Conservation (phyloP, 441 rosid genomes). For the Croton setiger region DNA sequence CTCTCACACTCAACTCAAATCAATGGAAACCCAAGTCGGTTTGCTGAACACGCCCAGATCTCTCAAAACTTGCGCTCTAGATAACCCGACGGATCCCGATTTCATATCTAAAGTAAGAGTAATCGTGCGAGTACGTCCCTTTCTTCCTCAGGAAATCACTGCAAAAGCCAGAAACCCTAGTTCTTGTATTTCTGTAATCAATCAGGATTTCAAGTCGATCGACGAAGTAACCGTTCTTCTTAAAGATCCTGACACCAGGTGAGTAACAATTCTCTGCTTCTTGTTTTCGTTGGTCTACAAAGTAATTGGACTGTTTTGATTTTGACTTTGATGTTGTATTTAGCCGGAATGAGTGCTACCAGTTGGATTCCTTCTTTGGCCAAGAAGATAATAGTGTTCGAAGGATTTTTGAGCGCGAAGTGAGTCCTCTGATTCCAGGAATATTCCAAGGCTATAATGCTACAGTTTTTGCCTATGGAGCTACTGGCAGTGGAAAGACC, state of each 20-base stretch:
- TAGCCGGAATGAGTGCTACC: slow-evolving; percentile 77
- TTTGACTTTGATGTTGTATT: slow-evolving; percentile 4
- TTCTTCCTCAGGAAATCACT: slow-evolving; percentile 53
- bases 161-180: slow-evolving; percentile 24
- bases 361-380: slow-evolving; percentile 78
- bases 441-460: slow-evolving; percentile 67
- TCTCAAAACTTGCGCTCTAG: slow-evolving; percentile 25
- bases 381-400: slow-evolving; percentile 58
- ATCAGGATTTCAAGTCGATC: slow-evolving; percentile 24
- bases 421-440: slow-evolving; percentile 57
- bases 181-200: slow-evolving; percentile 50
- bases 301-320: background rate
- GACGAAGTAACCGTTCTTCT: slow-evolving; percentile 63
- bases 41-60: slow-evolving; percentile 3
- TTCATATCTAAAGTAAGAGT: slow-evolving; percentile 58
- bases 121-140: slow-evolving; percentile 63
- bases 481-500: slow-evolving; percentile 97
- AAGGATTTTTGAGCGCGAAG: slow-evolving; percentile 66
- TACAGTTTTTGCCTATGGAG: slow-evolving; percentile 89
- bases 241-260: slow-evolving; percentile 73
- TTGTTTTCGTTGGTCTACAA: background rate
- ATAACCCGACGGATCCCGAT: slow-evolving; percentile 21
- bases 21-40: slow-evolving; percentile 29
- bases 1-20: background rate
- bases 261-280: slow-evolving; percentile 7